Evolutionary conservation across 1,139 yeast species (phyloP).

Genomic region (Pichia sp.): DNA sequence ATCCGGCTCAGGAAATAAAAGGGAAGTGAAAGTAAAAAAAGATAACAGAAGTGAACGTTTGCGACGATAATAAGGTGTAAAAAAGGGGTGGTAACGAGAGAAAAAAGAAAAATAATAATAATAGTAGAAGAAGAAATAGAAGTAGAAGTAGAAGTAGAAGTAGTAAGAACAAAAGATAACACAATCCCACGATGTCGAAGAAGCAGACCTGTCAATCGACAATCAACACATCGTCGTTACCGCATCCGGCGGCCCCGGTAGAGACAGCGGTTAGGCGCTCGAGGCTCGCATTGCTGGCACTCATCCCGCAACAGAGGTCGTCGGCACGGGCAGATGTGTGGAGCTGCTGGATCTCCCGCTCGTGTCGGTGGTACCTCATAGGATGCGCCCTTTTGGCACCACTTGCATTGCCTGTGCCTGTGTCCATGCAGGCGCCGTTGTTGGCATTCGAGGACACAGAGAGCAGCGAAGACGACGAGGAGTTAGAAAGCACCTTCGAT

Average conservation of each 20-base stretch:
- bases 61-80: background rate
- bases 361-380: conserved; percentile 14
- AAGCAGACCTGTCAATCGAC: background rate
- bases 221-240: background rate
- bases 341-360: background rate
- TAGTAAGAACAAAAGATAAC: background rate
- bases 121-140: background rate
- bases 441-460: background rate
- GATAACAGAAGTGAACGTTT: background rate
- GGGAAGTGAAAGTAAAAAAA: background rate
- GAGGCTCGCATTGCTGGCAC: background rate
- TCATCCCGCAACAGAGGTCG: background rate
- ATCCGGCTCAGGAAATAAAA: background rate
- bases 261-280: background rate
- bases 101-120: background rate
- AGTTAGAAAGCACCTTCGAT: background rate
- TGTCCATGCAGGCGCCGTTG: background rate
- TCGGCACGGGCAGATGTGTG: background rate
- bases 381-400: conserved; percentile 4
- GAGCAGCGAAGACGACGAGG: background rate
- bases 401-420: no score
- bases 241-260: background rate
- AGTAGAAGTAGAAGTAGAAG: background rate
- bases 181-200: background rate
- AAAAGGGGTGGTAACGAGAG: background rate